Evolutionary conservation across 768 basidiomycete genomes (phyloP), one percentile per base, ranked within the genome.

Genomic region (Tulasnella sp.): DNA sequence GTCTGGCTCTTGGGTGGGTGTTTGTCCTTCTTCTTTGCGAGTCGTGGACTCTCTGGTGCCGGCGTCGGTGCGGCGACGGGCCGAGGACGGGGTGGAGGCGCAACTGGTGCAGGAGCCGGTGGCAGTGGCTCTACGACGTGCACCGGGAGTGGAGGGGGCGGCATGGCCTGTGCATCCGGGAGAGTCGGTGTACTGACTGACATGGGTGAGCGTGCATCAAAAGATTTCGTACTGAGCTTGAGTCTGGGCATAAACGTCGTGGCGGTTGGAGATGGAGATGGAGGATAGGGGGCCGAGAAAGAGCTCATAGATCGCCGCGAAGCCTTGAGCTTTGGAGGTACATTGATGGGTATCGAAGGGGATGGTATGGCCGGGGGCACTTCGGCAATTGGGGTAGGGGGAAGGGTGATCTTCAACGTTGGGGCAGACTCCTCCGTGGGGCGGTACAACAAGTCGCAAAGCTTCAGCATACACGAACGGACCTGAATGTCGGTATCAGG

Each of bases 391-490:
- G 91, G 88, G 1, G 86, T 89, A 25, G 78, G 72, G 6, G 80
- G 77, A 52, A 92, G 79, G 63, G 89, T 86, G 49, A 93, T 82
- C 43, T 81, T 86, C 60, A 93, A 82, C 57, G 88, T 91, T 1
- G 93, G 93, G 5, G 85, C 73, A 1, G 81, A 76, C 69, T 98
- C 94, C 58, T 88, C 82, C 2, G 81, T 73, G 21, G 88, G 85
- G 50, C 83, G 81, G 62, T 93, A 83, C 40, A 91, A 77, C 17
- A 94, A 75, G 64, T 97, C 94, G 4, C 88, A 89, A 21, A 96
- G 73, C 69, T 98, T 97, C 64, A 98, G 74, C 48, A 94, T 72
- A 62, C 84, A 88, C 81, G 90, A 88, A 43, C 92, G 83, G 37
- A 93, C 85, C 70, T 94, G 87, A 64, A 87, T 77, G 67, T 96